Evolutionary conservation across 768 basidiomycete species (phyloP), one percentile per base, ranked within the genome.

Genomic region (Astraeus odoratus): DNA sequence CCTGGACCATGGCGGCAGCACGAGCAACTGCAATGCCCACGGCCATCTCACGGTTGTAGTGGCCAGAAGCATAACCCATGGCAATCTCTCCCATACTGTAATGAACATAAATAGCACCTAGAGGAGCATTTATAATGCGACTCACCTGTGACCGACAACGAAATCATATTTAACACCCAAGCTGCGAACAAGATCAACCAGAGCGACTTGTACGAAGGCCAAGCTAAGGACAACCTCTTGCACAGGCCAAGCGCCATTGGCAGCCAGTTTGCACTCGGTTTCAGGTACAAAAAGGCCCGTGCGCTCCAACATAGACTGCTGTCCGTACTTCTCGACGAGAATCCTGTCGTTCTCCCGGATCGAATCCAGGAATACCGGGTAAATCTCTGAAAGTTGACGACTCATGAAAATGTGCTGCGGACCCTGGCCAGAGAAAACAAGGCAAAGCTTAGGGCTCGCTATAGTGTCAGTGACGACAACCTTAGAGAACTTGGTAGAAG

Each of bases 381-480:
- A 67, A 15, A 40, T 52, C 39, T 64, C 58, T 15, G 61, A 56
- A 8, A 64, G 63, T 30, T 65, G 58, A 40, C 67, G 65, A 44
- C 67, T 67, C 66, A 67, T 68, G 43, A 53, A 58, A 25, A 57
- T 23, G 30, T 66, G 63, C 30, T 68, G 66, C 1, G 66, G 64
- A 4, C 67, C 67, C 44, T 67, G 66, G 8, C 66, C 67, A 26
- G 65, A 45, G 42, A 67, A 67, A 8, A 67, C 64, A 35, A 63
- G 50, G 22, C 66, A 64, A 8, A 66, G 52, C 43, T 66, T 67
- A 0, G 66, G 62, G 18, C 51, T 53, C n/a, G 34, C 24, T 5
- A 45, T 31, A 1, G 50, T 35, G 27, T 60, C 55, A 19, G 59
- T 55, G 40, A 65, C 43, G 23, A 57, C 50, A 18, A 59, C 55